Evolutionary conservation across 371 early-diverging fungal species (phyloP), one percentile per base, ranked within the genome.

Genomic region (Mortierella sp.): DNA sequence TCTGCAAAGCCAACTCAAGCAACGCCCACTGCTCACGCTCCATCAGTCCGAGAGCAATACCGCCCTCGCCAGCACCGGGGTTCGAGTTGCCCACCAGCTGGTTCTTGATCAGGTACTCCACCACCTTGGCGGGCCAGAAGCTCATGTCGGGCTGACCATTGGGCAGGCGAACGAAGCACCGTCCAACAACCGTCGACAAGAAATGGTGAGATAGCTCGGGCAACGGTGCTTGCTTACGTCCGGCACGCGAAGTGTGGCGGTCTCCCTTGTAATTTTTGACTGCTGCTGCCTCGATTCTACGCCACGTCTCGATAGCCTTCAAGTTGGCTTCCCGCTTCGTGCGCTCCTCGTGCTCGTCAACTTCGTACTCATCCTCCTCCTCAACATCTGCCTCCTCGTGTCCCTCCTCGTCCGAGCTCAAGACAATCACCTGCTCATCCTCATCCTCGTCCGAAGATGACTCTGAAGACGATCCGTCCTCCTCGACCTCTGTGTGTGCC

Each of bases 21-120:
- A 93, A 69, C 2, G 87, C 82, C 93, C 92, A 93, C 70, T 88
- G 88, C 34, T 91, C 85, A 64, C 91, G 90, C 75, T 91, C 90
- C 78, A 93, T 79, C 11, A 93, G 72, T 11, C 85, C 82, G 44
- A 85, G 73, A 5, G 91, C 80, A 34, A 93, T 81, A 11, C 93
- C 93, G 10, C 89, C 88, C 48, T 90, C 88, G 8, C 90, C 83
- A 73, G 89, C 88, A 48, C 86, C 89, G 31, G 88, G 91, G 73
- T 91, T 89, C 26, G 86, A 75, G 53, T 85, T 82, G 11, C 84
- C 84, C 43, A 93, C 75, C 43, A 90, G 72, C 34, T 90, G 89
- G 53, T 88, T 90, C 76, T 88, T 75, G 73, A 93, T 77, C 53
- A 93, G 73, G 71, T 89, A 93, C 28, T 90, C 80, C 6, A 93